Base-by-base conservation (phyloP, 2,329 filamentous ascomycete species). In the Aspergillus arachidicola region DNA sequence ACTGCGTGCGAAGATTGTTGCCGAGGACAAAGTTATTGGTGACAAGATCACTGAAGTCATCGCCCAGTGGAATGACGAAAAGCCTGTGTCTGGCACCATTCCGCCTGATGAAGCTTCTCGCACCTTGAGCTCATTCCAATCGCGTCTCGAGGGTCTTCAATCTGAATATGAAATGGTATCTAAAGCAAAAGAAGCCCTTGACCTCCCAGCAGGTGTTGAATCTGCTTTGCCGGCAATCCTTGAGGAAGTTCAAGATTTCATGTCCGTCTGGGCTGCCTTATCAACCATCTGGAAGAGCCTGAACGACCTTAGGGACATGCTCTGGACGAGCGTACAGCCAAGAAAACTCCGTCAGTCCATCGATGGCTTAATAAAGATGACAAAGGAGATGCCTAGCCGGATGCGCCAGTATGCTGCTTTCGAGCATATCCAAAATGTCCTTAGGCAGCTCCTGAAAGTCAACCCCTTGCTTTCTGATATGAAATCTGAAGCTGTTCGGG, bases 371-470 rank as follows among this genome's bases (percentile, higher is more conserved):
- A 92, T 98, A 77, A 97, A 97, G 83, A 96, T 96, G 86, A 98
- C 94, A 41, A 98, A 97, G 81, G 94, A 98, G 66, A 98, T 99
- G 95, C 95, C 96, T 0, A 97, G 93, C 79, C 90, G 95, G 64
- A 98, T 99, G 94, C 90, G 96, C 64, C 96, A 99, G 75, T 99
- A 99, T 78, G 94, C 96, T 70, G 96, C 96, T n/a, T 99, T 99
- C 75, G 96, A 99, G 78, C 94, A 99, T 74, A 93, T 99, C 45
- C 96, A 99, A 76, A 93, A 88, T 67, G 91, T 96, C 34, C 86
- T 99, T 46, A 91, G 93, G 51, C 90, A 94, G 66, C 86, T 96
- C 56, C 85, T 97, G 67, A 98, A 97, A 77, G 93, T 96, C 70
- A 99, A 98, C 74, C 85, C 90, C 12, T 85, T 97, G 38, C 85